These are phyloP conservation scores for Cardiospermum halicacabum DNA, from an alignment of 345 rosid genomes.

Conservation along the genomic window DNA sequence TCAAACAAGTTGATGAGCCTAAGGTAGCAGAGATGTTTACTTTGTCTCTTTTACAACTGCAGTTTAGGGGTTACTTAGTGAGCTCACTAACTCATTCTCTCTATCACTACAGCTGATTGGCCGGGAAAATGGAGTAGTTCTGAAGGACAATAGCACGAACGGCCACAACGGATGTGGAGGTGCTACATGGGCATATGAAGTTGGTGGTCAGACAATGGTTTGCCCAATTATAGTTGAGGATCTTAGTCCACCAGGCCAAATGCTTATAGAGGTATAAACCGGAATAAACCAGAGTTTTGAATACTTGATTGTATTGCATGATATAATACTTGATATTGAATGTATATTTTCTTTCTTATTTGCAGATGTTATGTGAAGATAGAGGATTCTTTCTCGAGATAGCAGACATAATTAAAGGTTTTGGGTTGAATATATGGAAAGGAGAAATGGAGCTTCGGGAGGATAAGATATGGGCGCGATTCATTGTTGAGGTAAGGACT, in stretches of 20 bases:
- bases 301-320: neutral
- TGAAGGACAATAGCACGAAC: constrained; percentile 23
- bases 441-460: constrained; percentile 71
- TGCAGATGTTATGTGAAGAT: constrained; percentile 83
- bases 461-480: constrained; percentile 71
- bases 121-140: constrained; percentile 27
- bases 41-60: constrained; percentile 1
- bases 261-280: constrained; percentile 73
- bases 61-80: constrained; percentile 1
- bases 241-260: constrained; percentile 57
- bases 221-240: constrained; percentile 92
- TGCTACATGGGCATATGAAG: constrained; percentile 85
- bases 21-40: constrained; percentile 43
- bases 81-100: constrained; percentile 13
- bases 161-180: constrained; percentile 31
- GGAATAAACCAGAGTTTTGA: neutral
- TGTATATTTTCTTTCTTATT: neutral
- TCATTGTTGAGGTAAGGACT: constrained; percentile 69
- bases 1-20: constrained; percentile 54
- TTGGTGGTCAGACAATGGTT: constrained; percentile 51
- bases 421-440: constrained; percentile 72
- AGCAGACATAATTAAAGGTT: constrained; percentile 58
- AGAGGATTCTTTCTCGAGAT: constrained; percentile 77
- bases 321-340: neutral
- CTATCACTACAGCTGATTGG: constrained; percentile 32